These are phyloP conservation scores for Cyclaneusma minus DNA, from an alignment of 2,329 filamentous ascomycete species.

Conservation along the genomic window DNA sequence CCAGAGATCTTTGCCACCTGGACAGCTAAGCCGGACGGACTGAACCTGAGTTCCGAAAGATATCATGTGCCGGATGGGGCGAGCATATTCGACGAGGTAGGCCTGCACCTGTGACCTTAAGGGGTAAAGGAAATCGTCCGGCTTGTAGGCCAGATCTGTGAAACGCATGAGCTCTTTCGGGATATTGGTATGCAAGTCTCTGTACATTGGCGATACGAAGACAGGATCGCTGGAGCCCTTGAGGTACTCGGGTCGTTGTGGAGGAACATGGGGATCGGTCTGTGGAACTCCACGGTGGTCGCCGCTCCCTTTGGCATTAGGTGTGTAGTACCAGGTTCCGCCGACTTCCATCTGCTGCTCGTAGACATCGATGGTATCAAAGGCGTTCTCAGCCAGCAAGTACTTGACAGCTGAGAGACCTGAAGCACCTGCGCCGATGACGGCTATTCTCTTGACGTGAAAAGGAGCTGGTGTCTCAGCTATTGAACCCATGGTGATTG, in stretches of 20 bases:
- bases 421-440: conserved; percentile 71
- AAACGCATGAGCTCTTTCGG: conserved; percentile 69
- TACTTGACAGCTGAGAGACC: conserved; percentile 73
- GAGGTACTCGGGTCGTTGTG: conserved; percentile 47
- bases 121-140: conserved; percentile 57
- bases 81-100: conserved; percentile 55
- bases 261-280: conserved; percentile 43
- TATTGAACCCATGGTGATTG: conserved; percentile 11
- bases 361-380: conserved; percentile 58
- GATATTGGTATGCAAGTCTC: conserved; percentile 74
- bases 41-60: conserved; percentile 55
- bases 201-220: conserved; percentile 76
- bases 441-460: conserved; percentile 44
- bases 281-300: conserved; percentile 46
- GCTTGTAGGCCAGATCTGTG: conserved; percentile 51
- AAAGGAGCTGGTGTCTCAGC: conserved; percentile 7
- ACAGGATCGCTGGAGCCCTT: conserved; percentile 22
- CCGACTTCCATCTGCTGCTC: conserved; percentile 68
- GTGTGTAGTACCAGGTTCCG: conserved; percentile 65
- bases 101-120: conserved; percentile 51
- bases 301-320: conserved; percentile 27
- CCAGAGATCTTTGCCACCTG: conserved; percentile 37
- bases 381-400: conserved; percentile 54
- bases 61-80: conserved; percentile 51
- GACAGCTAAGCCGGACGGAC: conserved; percentile 26